Conservation (phyloP, 257 asterid species). For the Scutellaria galericulata region DNA sequence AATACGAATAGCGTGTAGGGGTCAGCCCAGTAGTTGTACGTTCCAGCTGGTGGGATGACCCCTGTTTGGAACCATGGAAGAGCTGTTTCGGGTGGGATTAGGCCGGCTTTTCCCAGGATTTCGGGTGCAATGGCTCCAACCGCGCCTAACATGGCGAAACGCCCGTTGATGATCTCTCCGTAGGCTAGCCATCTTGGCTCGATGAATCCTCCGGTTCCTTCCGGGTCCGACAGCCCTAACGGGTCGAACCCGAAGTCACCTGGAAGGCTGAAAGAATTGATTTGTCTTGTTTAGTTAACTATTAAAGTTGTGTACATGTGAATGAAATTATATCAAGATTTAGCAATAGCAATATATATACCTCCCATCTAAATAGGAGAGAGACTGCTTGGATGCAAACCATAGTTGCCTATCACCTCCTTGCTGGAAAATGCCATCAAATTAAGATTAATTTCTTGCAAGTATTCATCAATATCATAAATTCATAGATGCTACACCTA, state of each 20-base stretch:
- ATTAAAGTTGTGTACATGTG: too few relatives aligned
- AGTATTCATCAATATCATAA: not conserved
- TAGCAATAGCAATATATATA: not conserved
- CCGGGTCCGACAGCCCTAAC: constrained; percentile 89
- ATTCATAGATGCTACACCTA: not conserved
- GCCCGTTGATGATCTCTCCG: constrained; percentile 85
- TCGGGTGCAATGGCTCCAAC: constrained; percentile 87
- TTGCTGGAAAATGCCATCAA: constrained; percentile 13
- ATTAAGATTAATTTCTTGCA: too few relatives aligned
- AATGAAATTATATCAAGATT: too few relatives aligned
- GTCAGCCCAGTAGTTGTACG: constrained; percentile 93
- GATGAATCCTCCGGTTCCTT: constrained; percentile 91
- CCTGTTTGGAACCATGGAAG: constrained; percentile 95
- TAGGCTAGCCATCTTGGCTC: constrained; percentile 94
- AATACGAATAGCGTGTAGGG: constrained; percentile 76
- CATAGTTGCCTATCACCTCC: constrained; percentile 33
- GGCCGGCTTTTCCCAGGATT: constrained; percentile 76
- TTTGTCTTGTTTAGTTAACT: too few relatives aligned
- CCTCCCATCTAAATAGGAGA: constrained; percentile 31
- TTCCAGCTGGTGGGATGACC: constrained; percentile 89
- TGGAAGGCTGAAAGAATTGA: constrained; percentile 61
- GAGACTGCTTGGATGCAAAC: constrained; percentile 32
- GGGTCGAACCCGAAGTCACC: constrained; percentile 97
- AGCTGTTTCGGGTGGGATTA: constrained; percentile 82
- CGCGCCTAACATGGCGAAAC: constrained; percentile 89